These are phyloP conservation scores for Radiomyces spectabilis DNA, from an alignment of 192 early-diverging fungal species.

Conservation along the genomic window DNA sequence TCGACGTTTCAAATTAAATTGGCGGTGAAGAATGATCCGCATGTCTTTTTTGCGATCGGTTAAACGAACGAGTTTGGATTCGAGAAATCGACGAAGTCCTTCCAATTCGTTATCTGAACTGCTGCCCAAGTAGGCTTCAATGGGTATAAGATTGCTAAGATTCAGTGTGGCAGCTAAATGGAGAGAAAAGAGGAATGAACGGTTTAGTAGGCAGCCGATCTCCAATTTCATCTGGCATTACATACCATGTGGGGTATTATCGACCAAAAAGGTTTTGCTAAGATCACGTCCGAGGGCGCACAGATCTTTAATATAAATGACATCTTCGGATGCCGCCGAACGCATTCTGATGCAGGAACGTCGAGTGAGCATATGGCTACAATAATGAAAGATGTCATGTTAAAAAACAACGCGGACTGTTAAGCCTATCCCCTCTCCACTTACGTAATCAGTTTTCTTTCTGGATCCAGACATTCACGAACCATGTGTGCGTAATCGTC, in stretches of 20 bases:
- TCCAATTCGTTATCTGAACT: conserved; percentile 18
- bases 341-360: conserved; percentile 22
- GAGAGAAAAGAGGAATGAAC: neutral
- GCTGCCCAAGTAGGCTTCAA: conserved; percentile 22
- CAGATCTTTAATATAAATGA: conserved; percentile 28
- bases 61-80: conserved; percentile 8
- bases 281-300: conserved; percentile 27
- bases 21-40: conserved; percentile 24
- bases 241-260: conserved; percentile 30
- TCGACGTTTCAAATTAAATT: conserved; percentile 26
- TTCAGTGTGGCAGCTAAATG: conserved; percentile 24
- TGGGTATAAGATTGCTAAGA: conserved; percentile 31
- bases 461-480: conserved; percentile 18
- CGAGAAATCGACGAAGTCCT: conserved; percentile 15
- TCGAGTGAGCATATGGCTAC: conserved; percentile 26
- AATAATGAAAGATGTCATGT: conserved; percentile 2
- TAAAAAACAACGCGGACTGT: neutral
- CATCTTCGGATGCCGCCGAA: conserved; percentile 12
- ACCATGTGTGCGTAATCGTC: conserved; percentile 25
- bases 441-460: conserved; percentile 23
- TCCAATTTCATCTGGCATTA: neutral
- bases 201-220: neutral
- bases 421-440: neutral
- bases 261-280: conserved; percentile 23
- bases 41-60: conserved; percentile 26